Evolutionary conservation across 306 rosid genomes (phyloP), one percentile per base, ranked within the genome.

Genomic region (Vigna hirtella): DNA sequence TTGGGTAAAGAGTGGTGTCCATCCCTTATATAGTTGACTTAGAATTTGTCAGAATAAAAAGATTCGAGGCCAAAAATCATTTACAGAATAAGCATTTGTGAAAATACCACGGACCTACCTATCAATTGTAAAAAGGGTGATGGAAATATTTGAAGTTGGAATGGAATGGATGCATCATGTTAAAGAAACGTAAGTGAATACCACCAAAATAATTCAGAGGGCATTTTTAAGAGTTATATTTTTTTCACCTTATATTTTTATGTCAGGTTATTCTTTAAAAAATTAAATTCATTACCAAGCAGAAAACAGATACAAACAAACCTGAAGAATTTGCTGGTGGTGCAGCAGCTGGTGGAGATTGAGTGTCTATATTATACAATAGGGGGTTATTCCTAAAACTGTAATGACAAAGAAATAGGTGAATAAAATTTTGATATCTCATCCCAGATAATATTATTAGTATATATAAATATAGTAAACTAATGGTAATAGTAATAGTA

Each of bases 351-450:
- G 92, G 90, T 58, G 90, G 45, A 62, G 86, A 11, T 32, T 89
- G 89, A 66, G 83, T 1, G 0, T 0, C 0, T 1, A 0, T 9
- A 16, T 63, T 6, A 0, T 7, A 83, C 68, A 96, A 78, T 0
- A 0, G 28, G 15, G 72, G 52, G 77, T 96, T 96, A 77, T 85
- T 81, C 1, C 1, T 1, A 82, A 87, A 96, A 91, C 99, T 96
- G 93, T 74, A 58, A 76, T 69, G 67, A 30, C 72, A 43, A 76
- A 45, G 64, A 58, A 77, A 47, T 11, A 22, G 48, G 48, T 81
- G 55, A 87, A 80, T 43, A 56, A 76, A 82, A 51, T 0, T 56
- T 59, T 65, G 12, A 22, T 42, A 70, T 28, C 68, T 43, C 70
- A 71, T 61, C 57, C 58, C 59, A 68, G 12, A 42, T 9, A 43